These are phyloP conservation scores for Vigna radiata DNA, from an alignment of 306 rosid species.

Conservation along the genomic window DNA sequence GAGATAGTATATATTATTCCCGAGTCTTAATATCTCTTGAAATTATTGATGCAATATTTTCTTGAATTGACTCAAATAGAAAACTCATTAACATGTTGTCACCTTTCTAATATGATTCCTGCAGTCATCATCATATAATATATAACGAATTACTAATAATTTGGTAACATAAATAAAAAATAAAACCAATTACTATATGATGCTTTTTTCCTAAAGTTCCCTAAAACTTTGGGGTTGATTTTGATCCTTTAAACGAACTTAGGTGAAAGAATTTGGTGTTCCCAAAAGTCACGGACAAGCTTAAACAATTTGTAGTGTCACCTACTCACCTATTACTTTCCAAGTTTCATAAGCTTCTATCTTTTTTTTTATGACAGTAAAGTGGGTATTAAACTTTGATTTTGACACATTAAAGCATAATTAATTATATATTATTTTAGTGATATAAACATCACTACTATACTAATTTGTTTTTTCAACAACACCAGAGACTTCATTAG, in stretches of 20 bases:
- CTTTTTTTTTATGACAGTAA: conserved; percentile 24
- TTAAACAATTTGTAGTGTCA: conserved; percentile 21
- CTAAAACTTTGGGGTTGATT: conserved; percentile 12
- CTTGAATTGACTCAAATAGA: too few species aligned
- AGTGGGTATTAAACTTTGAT: conserved; percentile 39
- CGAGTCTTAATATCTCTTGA: too few species aligned
- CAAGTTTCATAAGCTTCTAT: conserved; percentile 33
- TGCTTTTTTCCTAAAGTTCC: not conserved
- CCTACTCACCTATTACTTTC: conserved; percentile 42
- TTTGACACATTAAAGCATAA: conserved; percentile 38
- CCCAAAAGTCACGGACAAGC: conserved; percentile 42
- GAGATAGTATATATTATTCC: too few species aligned
- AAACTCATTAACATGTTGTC: too few species aligned
- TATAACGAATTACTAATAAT: too few species aligned
- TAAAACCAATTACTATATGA: too few species aligned
- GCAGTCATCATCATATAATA: too few species aligned
- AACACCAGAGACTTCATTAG: not conserved
- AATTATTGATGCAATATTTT: too few species aligned
- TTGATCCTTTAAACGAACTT: conserved; percentile 11
- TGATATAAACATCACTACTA: conserved; percentile 4
- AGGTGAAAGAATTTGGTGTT: conserved; percentile 27
- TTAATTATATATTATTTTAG: conserved; percentile 10
- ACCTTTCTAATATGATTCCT: too few species aligned
- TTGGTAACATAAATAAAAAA: too few species aligned
- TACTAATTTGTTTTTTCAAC: conserved; percentile 32